phyloP scores from a whole-genome alignment of 169 alveolate species.

The Eimeria zaria region DNA sequence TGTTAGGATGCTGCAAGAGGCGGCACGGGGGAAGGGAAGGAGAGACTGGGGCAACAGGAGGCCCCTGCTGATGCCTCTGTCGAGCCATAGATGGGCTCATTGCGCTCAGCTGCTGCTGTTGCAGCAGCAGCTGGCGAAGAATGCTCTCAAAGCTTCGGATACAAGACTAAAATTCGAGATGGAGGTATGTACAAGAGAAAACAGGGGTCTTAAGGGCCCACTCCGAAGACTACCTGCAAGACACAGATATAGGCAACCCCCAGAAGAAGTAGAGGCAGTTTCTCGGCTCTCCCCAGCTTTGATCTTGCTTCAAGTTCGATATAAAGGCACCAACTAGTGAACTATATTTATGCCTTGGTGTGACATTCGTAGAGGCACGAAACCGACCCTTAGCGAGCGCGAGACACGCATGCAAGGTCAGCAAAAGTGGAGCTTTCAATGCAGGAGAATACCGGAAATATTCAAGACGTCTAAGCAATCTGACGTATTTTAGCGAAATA shows the following conservation, averaged over 20 bases:
- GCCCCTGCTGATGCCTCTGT: conserved; percentile 57
- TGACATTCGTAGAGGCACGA: not conserved
- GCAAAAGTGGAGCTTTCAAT: not conserved
- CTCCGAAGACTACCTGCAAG: not conserved
- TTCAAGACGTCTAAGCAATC: not conserved
- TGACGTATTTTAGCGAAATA: not conserved
- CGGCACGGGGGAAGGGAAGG: conserved; percentile 33
- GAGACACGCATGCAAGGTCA: conserved; percentile 50
- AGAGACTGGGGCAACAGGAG: conserved; percentile 17
- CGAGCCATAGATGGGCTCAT: conserved; percentile 35
- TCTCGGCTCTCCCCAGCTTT: not conserved
- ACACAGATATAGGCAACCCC: not conserved
- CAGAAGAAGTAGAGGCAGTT: not conserved
- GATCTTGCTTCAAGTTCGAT: not conserved
- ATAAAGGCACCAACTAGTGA: not conserved
- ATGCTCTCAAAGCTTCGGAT: not conserved
- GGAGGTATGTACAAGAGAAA: not conserved
- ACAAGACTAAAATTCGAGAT: not conserved
- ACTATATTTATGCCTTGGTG: not conserved
- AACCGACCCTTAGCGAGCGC: conserved; percentile 36
- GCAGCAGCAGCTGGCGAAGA: not conserved
- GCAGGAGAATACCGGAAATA: conserved; percentile 16
- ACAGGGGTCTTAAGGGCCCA: not conserved
- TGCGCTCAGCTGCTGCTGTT: conserved; percentile 38
- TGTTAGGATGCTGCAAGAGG: conserved; percentile 13